Base-by-base conservation (phyloP, 1,139 yeast species). In the Lodderomyces elongisporus region DNA sequence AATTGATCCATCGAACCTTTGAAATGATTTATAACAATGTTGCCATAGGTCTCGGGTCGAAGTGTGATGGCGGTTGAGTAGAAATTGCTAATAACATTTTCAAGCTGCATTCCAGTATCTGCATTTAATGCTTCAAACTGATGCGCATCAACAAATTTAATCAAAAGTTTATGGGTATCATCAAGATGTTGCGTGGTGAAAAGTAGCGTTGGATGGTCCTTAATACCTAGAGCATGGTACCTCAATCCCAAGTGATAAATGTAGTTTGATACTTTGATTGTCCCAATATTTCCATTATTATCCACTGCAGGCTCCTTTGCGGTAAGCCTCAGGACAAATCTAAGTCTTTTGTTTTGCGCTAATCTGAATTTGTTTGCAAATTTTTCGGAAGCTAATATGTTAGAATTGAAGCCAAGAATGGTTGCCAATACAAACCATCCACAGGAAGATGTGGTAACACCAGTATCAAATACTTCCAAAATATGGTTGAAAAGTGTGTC, bases 201-300 rank as follows among this genome's bases (percentile, higher is more conserved):
- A 29, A 47, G 50, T 10, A 66, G 69, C 5, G 76, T 47, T 1
- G 75, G 65, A 46, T 73, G 73, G 7, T 52, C 39, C 7, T 39
- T 38, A 32, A 51, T 43, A 12, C 45, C 41, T 8, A 40, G 31
- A 3, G 48, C 35, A 5, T 56, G 52, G 16, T 63, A 45, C 34
- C 63, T 51, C 4, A 74, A 67, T 5, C 74, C 77, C 35, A 67
- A 49, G 30, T 60, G 62, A 37, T 60, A 64, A 5, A 73, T 52
- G 28, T 68, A n/a, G n/a, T n/a, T n/a, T n/a, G n/a, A n/a, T n/a
- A n/a, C 62, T n/a, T n/a, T n/a, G n/a, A n/a, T n/a, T n/a, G n/a
- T n/a, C n/a, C n/a, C n/a, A n/a, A n/a, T n/a, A n/a, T n/a, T n/a
- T n/a, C n/a, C n/a, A n/a, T n/a, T n/a, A n/a, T n/a, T n/a, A n/a